These are phyloP conservation scores for Pseudotsuga menziesii DNA, from an alignment of 75 land plant species.

Conservation along the genomic window DNA sequence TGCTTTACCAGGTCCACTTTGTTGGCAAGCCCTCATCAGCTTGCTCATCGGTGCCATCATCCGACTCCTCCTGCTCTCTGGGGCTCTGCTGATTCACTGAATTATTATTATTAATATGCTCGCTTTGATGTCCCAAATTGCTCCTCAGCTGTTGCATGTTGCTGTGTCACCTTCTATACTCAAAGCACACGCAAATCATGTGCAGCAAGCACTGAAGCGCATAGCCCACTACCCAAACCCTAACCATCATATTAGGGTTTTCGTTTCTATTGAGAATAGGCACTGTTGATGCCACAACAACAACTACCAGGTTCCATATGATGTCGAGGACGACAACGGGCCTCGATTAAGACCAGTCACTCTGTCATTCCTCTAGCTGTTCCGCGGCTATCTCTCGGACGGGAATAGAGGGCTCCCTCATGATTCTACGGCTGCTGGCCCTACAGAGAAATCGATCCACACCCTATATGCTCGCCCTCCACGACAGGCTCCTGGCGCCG, in stretches of 20 bases:
- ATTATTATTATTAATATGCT: background rate
- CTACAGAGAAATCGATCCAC: conserved; percentile 71
- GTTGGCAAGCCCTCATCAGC: background rate
- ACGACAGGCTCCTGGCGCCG: conserved; percentile 10
- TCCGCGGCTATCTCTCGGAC: conserved; percentile 92
- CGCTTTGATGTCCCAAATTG: background rate
- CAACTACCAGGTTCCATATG: conserved; percentile 85
- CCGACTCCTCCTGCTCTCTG: background rate
- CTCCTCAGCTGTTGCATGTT: conserved; percentile 1
- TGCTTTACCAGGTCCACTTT: background rate
- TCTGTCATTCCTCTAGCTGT: conserved; percentile 95
- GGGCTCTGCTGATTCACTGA: conserved; percentile 2
- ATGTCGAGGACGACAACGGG: conserved; percentile 87
- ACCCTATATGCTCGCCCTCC: conserved; percentile 45
- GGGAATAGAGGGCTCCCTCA: conserved; percentile 90
- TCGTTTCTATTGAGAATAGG: conserved; percentile 57
- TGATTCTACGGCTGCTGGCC: conserved; percentile 68
- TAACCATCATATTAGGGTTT: conserved; percentile 50
- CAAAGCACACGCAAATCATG: conserved; percentile 77
- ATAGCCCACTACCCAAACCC: conserved; percentile 84
- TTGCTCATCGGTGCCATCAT: conserved; percentile 3
- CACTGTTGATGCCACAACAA: conserved; percentile 49
- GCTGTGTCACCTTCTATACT: conserved; percentile 55
- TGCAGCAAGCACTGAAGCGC: conserved; percentile 81
- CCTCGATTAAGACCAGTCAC: conserved; percentile 92